These are phyloP conservation scores for Silene coronaria DNA, from an alignment of 179 eudicot species.

Conservation along the genomic window DNA sequence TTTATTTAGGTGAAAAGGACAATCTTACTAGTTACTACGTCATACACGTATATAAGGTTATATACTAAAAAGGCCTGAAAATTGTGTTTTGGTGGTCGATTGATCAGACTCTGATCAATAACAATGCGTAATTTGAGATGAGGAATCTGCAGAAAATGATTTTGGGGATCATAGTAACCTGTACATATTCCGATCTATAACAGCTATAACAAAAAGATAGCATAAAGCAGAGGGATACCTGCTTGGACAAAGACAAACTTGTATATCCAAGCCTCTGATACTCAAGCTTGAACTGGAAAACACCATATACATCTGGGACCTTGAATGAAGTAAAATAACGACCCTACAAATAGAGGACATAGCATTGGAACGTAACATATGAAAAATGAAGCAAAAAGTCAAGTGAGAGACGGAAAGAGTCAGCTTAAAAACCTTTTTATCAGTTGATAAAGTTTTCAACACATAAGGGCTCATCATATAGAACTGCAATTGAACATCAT, in stretches of 20 bases:
- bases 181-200: not conserved
- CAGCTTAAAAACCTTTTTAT: slow-evolving; percentile 53
- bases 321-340: slow-evolving; percentile 64
- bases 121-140: not conserved
- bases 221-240: slow-evolving; percentile 38
- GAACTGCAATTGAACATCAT: slow-evolving; percentile 90
- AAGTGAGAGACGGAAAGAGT: not conserved
- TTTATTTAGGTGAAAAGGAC: too few species aligned
- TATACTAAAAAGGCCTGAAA: not conserved
- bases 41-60: too few species aligned
- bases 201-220: not conserved
- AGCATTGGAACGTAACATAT: not conserved
- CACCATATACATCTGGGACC: slow-evolving; percentile 95
- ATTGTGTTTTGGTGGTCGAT: not conserved
- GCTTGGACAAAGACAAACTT: slow-evolving; percentile 78
- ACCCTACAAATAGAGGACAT: slow-evolving; percentile 48
- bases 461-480: slow-evolving; percentile 99
- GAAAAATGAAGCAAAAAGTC: slow-evolving; percentile 5
- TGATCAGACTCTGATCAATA: not conserved
- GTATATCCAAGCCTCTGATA: slow-evolving; percentile 94
- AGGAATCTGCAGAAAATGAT: not conserved
- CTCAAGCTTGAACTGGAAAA: slow-evolving; percentile 92
- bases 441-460: slow-evolving; percentile 65
- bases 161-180: not conserved
- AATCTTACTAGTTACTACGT: too few species aligned